These are phyloP conservation scores for Capronia epimyces DNA, from an alignment of 2,329 filamentous ascomycete genomes.

Conservation along the genomic window DNA sequence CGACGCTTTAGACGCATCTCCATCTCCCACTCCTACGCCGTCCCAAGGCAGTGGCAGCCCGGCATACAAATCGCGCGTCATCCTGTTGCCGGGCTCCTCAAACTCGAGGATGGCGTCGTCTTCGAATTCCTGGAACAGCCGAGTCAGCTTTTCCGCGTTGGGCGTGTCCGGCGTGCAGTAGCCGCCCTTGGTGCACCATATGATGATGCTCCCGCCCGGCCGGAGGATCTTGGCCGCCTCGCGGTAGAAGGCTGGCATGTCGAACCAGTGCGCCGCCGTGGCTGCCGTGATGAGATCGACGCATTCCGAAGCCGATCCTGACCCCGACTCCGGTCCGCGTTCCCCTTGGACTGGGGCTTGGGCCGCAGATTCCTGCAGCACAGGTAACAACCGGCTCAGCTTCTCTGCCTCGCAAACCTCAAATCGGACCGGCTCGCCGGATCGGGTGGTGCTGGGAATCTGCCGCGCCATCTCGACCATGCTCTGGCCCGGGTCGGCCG, in stretches of 20 bases:
- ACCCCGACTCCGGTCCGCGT: no score
- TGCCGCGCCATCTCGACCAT: constrained; percentile 50
- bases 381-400: constrained; percentile 34
- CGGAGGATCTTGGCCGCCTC: constrained; percentile 45
- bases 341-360: no score
- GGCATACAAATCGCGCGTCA: constrained; percentile 40
- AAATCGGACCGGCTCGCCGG: constrained; percentile 38
- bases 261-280: constrained; percentile 55
- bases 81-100: constrained; percentile 40
- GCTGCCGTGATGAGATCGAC: constrained; percentile 50
- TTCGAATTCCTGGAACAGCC: constrained; percentile 38
- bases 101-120: constrained; percentile 38
- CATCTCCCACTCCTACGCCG: constrained; percentile 1
- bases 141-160: constrained; percentile 41
- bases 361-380: constrained; percentile 16
- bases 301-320: constrained; percentile 24
- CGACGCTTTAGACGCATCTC: constrained; percentile 26
- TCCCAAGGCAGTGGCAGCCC: constrained; percentile 49
- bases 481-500: constrained; percentile 48
- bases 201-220: constrained; percentile 51
- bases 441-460: constrained; percentile 32
- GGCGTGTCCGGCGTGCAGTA: constrained; percentile 36
- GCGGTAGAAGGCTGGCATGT: constrained; percentile 49
- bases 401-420: constrained; percentile 44
- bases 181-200: constrained; percentile 42